Percentiles rank a stretch among this genome's conserved stretches.
Conservation (phyloP, 352 stramenopile species). For the Phytophthora crassamura region DNA sequence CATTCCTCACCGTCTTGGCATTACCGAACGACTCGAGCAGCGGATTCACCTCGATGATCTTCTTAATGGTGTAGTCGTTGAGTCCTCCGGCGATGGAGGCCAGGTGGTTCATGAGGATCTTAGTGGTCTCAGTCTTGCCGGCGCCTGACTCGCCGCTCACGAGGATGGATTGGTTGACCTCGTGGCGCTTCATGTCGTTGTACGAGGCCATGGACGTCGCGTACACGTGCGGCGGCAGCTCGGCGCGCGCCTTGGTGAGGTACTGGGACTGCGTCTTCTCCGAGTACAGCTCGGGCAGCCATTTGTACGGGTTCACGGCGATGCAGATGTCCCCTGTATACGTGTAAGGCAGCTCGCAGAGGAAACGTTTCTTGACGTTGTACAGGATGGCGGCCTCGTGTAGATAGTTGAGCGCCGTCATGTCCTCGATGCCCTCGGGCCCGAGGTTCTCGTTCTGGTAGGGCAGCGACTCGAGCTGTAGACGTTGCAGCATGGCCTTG, state of each 20-base stretch:
- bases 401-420: slow-evolving; percentile 90
- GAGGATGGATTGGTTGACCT: slow-evolving; percentile 85
- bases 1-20: slow-evolving; percentile 96
- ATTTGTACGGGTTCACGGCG: slow-evolving; percentile 97
- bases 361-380: slow-evolving; percentile 90
- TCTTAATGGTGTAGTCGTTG: slow-evolving; percentile 81
- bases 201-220: slow-evolving; percentile 74
- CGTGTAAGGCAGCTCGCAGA: slow-evolving; percentile 93
- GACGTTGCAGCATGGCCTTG: slow-evolving; percentile 61
- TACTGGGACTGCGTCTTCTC: slow-evolving; percentile 78
- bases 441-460: slow-evolving; percentile 83
- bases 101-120: slow-evolving; percentile 91
- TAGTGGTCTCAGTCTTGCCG: slow-evolving; percentile 91
- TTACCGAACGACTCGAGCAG: slow-evolving; percentile 89
- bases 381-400: slow-evolving; percentile 93
- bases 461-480: slow-evolving; percentile 76
- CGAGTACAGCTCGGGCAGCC: slow-evolving; percentile 87
- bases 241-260: slow-evolving; percentile 60
- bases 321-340: slow-evolving; percentile 97
- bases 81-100: slow-evolving; percentile 69
- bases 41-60: slow-evolving; percentile 86
- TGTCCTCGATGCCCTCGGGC: slow-evolving; percentile 76
- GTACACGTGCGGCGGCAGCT: slow-evolving; percentile 76
- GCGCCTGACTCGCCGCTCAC: slow-evolving; percentile 88
- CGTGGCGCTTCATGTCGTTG: slow-evolving; percentile 67